A percentile compares a stretch with the other conserved stretches of the same genome.
Conservation (phyloP, 495 filamentous ascomycete genomes). For the Penicillium flavigenum region DNA sequence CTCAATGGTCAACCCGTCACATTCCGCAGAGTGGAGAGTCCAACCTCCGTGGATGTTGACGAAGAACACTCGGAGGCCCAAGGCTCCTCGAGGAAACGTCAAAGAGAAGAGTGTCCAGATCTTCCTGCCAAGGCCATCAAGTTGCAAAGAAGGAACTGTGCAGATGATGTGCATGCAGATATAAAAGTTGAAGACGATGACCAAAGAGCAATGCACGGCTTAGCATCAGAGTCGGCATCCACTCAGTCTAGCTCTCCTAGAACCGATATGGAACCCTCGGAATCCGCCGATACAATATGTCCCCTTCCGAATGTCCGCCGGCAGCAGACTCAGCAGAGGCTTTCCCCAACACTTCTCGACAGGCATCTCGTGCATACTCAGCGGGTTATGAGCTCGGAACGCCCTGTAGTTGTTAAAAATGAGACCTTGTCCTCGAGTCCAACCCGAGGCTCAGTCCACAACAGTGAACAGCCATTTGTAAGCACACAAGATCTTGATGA, state of each 20-base stretch:
- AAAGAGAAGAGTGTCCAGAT: background rate
- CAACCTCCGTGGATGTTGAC: slow-evolving; percentile 1
- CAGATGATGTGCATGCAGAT: background rate
- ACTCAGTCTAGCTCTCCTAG: slow-evolving; percentile 21
- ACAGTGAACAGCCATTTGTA: slow-evolving; percentile 14
- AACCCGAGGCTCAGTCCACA: slow-evolving; percentile 31
- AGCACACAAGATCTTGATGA: slow-evolving; percentile 74
- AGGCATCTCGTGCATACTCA: background rate
- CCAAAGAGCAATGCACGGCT: background rate
- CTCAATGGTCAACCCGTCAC: slow-evolving; percentile 27
- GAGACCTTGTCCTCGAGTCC: slow-evolving; percentile 38
- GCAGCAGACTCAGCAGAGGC: slow-evolving; percentile 26
- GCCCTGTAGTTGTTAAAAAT: slow-evolving; percentile 32
- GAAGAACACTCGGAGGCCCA: slow-evolving; percentile 4
- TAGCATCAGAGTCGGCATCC: slow-evolving; percentile 9
- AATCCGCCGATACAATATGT: slow-evolving; percentile 37
- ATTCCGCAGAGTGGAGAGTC: slow-evolving; percentile 28
- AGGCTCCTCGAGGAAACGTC: slow-evolving; percentile 1
- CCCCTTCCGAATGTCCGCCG: slow-evolving; percentile 33
- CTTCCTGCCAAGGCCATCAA: background rate
- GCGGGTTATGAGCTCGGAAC: background rate
- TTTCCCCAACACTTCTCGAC: slow-evolving; percentile 7
- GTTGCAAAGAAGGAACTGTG: background rate
- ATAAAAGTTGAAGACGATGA: slow-evolving; percentile 10
- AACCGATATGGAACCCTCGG: slow-evolving; percentile 4